Conservation (phyloP, 2,329 filamentous ascomycete genomes). For the Pezicula rhizophila region DNA sequence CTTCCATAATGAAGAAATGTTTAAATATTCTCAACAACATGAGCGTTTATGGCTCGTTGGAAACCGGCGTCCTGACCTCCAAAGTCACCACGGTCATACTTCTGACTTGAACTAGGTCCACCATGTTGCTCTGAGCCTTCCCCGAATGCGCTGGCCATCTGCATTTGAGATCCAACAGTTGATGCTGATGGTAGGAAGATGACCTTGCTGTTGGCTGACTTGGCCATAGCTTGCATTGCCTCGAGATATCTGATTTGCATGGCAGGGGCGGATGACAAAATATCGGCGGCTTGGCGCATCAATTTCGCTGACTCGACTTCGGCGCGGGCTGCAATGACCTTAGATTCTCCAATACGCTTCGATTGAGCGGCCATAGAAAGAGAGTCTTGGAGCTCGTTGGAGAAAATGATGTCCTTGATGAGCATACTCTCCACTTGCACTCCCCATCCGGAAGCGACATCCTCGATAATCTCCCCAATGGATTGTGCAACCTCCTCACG, state of each 20-base stretch:
- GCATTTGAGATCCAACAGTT: slow-evolving; percentile 52
- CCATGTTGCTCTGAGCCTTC: slow-evolving; percentile 49
- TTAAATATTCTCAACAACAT: slow-evolving; percentile 80
- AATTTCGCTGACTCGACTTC: slow-evolving; percentile 96
- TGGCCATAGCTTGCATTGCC: slow-evolving; percentile 98
- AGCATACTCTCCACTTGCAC: slow-evolving; percentile 97
- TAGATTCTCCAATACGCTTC: slow-evolving; percentile 97
- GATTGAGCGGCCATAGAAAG: slow-evolving; percentile 97
- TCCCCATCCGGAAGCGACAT: slow-evolving; percentile 90
- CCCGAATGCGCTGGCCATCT: slow-evolving; percentile 44
- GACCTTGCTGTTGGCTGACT: slow-evolving; percentile 81
- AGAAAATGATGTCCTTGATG: slow-evolving; percentile 99
- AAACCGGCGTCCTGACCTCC: slow-evolving; percentile 55
- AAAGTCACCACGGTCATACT: slow-evolving; percentile 39
- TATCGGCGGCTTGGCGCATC: slow-evolving; percentile 90
- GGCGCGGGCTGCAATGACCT: slow-evolving; percentile 94
- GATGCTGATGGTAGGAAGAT: slow-evolving; percentile 66
- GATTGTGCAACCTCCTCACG: slow-evolving; percentile 94
- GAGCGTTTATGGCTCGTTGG: slow-evolving; percentile 74
- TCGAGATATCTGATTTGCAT: slow-evolving; percentile 99
- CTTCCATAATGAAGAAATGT: not conserved
- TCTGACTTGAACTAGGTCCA: slow-evolving; percentile 31
- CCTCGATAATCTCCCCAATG: slow-evolving; percentile 95
- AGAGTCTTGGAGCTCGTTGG: slow-evolving; percentile 87
- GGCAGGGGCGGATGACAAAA: slow-evolving; percentile 81